Base-by-base conservation (phyloP, 805 yeast genomes). In the Wickerhamiella qilinensis region DNA sequence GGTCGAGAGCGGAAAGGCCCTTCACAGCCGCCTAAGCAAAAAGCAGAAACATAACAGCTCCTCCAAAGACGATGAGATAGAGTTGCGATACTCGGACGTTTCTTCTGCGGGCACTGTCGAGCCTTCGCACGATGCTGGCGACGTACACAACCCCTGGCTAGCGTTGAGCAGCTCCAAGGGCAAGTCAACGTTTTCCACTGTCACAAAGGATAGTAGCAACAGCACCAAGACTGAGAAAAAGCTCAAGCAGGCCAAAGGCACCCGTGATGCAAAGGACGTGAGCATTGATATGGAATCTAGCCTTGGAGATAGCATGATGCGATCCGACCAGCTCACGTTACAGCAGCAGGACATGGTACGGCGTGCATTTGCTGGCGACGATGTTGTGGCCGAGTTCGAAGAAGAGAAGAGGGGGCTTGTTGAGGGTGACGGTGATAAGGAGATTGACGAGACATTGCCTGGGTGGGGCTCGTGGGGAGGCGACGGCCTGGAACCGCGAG, bases 391-490 rank as follows among this genome's bases (percentile, higher is more conserved):
- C 5, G 85, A 85, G 47, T 91, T 91, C 56, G 74, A 72, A 45
- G 68, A 63, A 12, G 97, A 86, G 50, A 91, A 88, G 62, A 63
- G 65, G 41, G 67, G 71, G 47, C 70, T 70, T 11, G 65, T 68
- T 4, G 69, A 63, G 33, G 85, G 79, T 35, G 96, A 88, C 57
- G 96, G 75, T 41, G 96, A 88, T 58, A 69, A 83, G 53, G 85
- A 77, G 51, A 77, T 79, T 42, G 94, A 86, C 54, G 61, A 79
- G 35, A 78, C 94, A 0, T 60, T 86, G 38, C 97, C 96, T 3
- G 98, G 98, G 1, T 91, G 97, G 96, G 97, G 97, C 35, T 81
- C 79, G 33, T 91, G 98, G 98, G 80, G 88, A 9, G 95, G 95
- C 29, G 73, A 70, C 8, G 67, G 68, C 17, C 54, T 60, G 55